A percentile compares a stretch with the other conserved stretches of the same genome.
Evolutionary conservation across 2,329 filamentous ascomycete species (phyloP).

Genomic region (Paracamarosporium sp.): DNA sequence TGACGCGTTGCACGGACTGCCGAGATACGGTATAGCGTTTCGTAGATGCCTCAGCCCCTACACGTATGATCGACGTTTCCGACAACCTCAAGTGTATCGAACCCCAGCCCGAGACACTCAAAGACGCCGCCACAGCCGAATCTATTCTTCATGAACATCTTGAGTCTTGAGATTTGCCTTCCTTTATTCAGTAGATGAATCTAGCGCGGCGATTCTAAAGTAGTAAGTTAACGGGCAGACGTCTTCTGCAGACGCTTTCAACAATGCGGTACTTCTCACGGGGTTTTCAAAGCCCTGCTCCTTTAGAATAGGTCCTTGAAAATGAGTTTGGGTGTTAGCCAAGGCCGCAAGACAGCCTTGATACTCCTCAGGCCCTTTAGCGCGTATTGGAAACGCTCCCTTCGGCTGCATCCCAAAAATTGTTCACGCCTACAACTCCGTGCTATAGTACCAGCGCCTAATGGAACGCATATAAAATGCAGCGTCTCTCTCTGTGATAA

Average conservation of each 20-base stretch:
- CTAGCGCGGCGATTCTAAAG: background rate
- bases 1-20: too few relatives aligned
- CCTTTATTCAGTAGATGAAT: background rate
- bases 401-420: slow-evolving; percentile 2
- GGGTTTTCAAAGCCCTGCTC: background rate
- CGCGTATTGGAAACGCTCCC: slow-evolving; percentile 6
- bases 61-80: slow-evolving; percentile 8
- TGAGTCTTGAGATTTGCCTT: background rate
- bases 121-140: background rate
- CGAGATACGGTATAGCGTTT: background rate
- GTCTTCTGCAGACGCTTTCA: background rate
- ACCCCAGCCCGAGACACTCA: slow-evolving; percentile 3
- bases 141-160: background rate
- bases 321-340: background rate
- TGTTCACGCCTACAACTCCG: background rate
- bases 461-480: slow-evolving; percentile 1
- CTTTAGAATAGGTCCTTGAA: background rate
- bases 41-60: background rate
- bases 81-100: slow-evolving; percentile 4
- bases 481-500: background rate
- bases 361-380: slow-evolving; percentile 5
- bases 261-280: background rate
- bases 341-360: slow-evolving; percentile 2
- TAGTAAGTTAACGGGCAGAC: background rate
- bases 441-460: background rate